Conservation (phyloP, 139 green algal species). For the Marvania coccoides region DNA sequence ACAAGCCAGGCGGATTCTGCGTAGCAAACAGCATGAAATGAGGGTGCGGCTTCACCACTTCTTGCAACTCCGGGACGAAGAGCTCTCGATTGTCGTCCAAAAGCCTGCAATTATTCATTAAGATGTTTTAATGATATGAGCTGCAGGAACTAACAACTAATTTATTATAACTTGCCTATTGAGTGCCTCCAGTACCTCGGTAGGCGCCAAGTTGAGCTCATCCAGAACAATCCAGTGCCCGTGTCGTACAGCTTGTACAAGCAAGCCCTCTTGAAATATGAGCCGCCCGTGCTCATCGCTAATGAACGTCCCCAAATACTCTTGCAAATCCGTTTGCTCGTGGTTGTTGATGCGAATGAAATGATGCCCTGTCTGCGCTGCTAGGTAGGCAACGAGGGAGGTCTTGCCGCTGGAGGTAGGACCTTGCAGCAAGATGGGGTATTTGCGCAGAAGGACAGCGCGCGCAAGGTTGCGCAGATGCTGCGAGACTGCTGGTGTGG, state of each 20-base stretch:
- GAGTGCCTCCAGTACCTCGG: constrained; percentile 92
- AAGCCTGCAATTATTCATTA: constrained; percentile 65
- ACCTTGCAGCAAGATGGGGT: constrained; percentile 88
- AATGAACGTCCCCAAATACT: constrained; percentile 95
- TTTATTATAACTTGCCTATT: constrained; percentile 75
- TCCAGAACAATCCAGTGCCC: constrained; percentile 97
- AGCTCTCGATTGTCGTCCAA: constrained; percentile 99
- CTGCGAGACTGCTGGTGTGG: constrained; percentile 65
- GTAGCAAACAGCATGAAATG: constrained; percentile 99
- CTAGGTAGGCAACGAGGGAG: constrained; percentile 89
- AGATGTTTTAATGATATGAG: background rate
- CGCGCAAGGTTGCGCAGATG: constrained; percentile 88
- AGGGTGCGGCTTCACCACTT: constrained; percentile 87
- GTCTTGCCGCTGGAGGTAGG: constrained; percentile 97
- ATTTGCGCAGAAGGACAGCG: constrained; percentile 73
- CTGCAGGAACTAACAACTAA: background rate
- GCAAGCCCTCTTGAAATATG: constrained; percentile 83
- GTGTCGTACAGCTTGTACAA: constrained; percentile 82
- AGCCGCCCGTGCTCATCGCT: constrained; percentile 62
- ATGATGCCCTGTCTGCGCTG: constrained; percentile 79
- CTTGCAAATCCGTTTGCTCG: constrained; percentile 96
- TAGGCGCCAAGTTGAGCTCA: constrained; percentile 96
- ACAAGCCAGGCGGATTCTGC: constrained; percentile 89
- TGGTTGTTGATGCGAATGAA: constrained; percentile 99
- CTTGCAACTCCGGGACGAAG: constrained; percentile 92